phyloP scores from a whole-genome alignment of 2,329 filamentous ascomycete species.

The Colletotrichum noveboracense region DNA sequence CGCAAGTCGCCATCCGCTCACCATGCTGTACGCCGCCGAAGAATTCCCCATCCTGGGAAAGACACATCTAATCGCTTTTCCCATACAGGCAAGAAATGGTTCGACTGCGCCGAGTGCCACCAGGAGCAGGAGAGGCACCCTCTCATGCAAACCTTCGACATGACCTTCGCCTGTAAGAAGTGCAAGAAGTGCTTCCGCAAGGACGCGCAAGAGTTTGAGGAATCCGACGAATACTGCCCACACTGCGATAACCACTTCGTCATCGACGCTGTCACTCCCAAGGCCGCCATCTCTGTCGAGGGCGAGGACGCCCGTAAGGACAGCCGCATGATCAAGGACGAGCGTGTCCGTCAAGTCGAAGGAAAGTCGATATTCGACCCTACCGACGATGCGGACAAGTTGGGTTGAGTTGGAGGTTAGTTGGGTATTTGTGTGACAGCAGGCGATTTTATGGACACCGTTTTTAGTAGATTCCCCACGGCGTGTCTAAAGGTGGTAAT shows the following conservation, averaged over 20 bases:
- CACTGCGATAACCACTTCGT: constrained; percentile 99
- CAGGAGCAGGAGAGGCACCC: constrained; percentile 78
- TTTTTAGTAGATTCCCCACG: constrained; percentile 19
- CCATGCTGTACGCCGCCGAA: constrained; percentile 77
- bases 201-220: constrained; percentile 89
- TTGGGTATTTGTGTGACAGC: constrained; percentile 10
- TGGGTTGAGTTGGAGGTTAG: constrained; percentile 62
- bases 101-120: constrained; percentile 97
- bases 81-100: constrained; percentile 85
- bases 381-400: constrained; percentile 73
- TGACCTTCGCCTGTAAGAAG: constrained; percentile 98
- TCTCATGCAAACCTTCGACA: constrained; percentile 80
- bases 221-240: constrained; percentile 97
- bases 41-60: not conserved
- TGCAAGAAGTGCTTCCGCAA: constrained; percentile 99
- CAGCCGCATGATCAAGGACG: constrained; percentile 90
- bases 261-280: constrained; percentile 84
- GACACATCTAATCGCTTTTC: not conserved
- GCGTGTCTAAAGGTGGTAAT: constrained; percentile 39
- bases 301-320: constrained; percentile 89
- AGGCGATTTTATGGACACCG: constrained; percentile 16
- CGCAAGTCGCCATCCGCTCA: constrained; percentile 93
- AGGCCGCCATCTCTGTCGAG: constrained; percentile 84
- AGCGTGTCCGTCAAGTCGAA: constrained; percentile 68
- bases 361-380: constrained; percentile 76